These are phyloP conservation scores for Musa troglodytarum DNA, from an alignment of 176 grass and related monocot genomes.

Conservation along the genomic window DNA sequence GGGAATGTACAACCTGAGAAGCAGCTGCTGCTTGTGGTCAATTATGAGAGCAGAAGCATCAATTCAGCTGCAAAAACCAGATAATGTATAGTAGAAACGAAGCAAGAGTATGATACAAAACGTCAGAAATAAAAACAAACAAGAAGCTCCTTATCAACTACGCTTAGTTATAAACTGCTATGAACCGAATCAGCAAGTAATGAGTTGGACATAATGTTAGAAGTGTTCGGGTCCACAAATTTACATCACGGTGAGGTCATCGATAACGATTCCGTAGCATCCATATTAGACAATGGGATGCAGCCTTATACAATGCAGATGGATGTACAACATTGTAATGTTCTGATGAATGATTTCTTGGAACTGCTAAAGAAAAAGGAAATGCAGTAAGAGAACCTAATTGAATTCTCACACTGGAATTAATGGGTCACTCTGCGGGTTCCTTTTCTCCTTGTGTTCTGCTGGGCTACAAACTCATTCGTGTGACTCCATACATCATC, in stretches of 20 bases:
- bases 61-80: no score
- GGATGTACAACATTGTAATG: background rate
- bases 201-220: background rate
- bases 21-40: no score
- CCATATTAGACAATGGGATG: background rate
- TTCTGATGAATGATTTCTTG: background rate
- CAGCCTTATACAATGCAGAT: background rate
- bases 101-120: no score
- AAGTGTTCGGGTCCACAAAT: background rate
- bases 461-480: background rate
- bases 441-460: background rate
- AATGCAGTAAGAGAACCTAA: background rate
- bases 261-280: background rate
- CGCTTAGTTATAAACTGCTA: background rate
- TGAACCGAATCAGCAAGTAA: background rate
- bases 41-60: no score
- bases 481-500: background rate
- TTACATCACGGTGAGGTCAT: conserved; percentile 8
- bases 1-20: no score
- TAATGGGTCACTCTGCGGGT: background rate
- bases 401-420: background rate
- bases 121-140: no score
- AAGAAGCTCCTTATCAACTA: no score
- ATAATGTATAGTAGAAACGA: no score
- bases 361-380: background rate